Percentiles rank a stretch among this genome's conserved stretches.
These are phyloP conservation scores for Solanum virginianum DNA, from an alignment of 257 asterid species.

Conservation along the genomic window DNA sequence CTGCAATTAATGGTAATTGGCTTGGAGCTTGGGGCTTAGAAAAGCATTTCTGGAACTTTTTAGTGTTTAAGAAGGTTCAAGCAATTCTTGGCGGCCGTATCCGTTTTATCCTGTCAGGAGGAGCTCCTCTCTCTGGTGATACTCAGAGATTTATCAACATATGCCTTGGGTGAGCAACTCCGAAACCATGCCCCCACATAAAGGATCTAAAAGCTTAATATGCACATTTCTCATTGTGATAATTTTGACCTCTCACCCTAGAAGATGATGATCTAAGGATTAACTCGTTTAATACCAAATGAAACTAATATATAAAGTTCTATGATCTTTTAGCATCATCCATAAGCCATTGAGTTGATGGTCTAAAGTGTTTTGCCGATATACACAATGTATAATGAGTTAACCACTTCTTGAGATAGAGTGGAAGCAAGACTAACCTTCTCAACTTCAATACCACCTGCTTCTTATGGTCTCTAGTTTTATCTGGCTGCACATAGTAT, in stretches of 20 bases:
- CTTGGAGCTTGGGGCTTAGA: conserved; percentile 98
- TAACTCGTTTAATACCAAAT: background rate
- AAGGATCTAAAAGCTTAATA: background rate
- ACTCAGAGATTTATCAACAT: conserved; percentile 96
- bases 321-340: background rate
- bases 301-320: background rate
- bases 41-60: conserved; percentile 66
- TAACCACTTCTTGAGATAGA: background rate
- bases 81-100: conserved; percentile 93
- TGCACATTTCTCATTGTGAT: background rate
- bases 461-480: background rate
- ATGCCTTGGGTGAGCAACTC: conserved; percentile 74
- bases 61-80: conserved; percentile 77
- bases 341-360: background rate
- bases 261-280: background rate
- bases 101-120: conserved; percentile 93
- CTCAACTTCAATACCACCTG: background rate
- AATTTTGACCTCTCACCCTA: background rate
- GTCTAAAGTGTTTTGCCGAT: background rate
- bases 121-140: conserved; percentile 94
- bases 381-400: background rate
- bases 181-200: background rate
- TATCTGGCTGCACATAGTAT: background rate
- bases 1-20: conserved; percentile 95
- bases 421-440: background rate